Evolutionary conservation across 768 basidiomycete genomes (phyloP).

Genomic region (Rhodotorula graminis): DNA sequence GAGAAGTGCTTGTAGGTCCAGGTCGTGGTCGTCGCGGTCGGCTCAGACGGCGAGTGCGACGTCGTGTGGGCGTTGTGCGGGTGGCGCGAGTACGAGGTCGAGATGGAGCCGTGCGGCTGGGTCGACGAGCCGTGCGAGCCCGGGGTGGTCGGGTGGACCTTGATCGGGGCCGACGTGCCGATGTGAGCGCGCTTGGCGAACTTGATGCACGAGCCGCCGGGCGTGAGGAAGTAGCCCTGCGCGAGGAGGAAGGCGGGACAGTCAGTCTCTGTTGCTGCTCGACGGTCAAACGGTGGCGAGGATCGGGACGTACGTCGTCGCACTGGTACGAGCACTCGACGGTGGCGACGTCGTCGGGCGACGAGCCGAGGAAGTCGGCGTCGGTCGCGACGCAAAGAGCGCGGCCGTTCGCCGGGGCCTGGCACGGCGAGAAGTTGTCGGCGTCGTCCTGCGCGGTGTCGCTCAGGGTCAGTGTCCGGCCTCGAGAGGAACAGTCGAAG

Average conservation of each 20-base stretch:
- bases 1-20: too few species aligned
- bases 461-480: neutral
- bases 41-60: too few species aligned
- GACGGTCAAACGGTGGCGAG: neutral
- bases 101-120: neutral
- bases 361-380: constrained; percentile 34
- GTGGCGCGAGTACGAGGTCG: neutral
- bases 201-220: constrained; percentile 28
- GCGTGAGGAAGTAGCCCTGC: constrained; percentile 34
- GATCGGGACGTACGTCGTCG: constrained; percentile 24
- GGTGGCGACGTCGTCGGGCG: constrained; percentile 6
- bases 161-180: constrained; percentile 5
- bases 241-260: fast-evolving
- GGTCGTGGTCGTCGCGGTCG: too few species aligned
- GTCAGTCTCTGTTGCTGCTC: too few species aligned
- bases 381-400: constrained; percentile 31
- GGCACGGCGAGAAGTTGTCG: constrained; percentile 31
- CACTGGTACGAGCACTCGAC: constrained; percentile 29
- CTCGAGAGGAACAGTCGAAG: neutral
- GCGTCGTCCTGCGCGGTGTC: constrained; percentile 7
- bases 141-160: constrained; percentile 8
- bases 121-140: neutral
- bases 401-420: constrained; percentile 26
- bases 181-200: constrained; percentile 28
- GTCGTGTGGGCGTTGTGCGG: neutral